Evolutionary conservation across 345 rosid genomes (phyloP), one percentile per base, ranked within the genome.

Genomic region (Anastatica hierochuntica): DNA sequence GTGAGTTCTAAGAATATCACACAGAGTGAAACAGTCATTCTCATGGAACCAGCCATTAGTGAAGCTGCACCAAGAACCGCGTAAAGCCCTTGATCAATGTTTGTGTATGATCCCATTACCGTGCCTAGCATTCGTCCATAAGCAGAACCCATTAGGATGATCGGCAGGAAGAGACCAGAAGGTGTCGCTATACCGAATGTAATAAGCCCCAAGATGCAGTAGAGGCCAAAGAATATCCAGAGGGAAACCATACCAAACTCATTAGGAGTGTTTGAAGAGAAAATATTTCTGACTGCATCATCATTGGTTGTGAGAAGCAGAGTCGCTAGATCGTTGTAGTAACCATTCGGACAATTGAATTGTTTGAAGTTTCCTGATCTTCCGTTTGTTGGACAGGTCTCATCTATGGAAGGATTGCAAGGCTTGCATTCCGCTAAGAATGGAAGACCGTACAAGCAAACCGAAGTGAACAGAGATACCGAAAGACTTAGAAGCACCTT

Each of bases 31-130:
- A 90, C 98, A 0, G 98, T 90, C 98, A 86, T 90, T 65, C 98
- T 84, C 98, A 90, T 90, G 0, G 98, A 84, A 2, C 98, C 98
- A 46, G 87, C 82, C 94, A 90, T 84, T n/a, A 90, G 82, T 16
- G 96, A 81, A 43, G 96, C 98, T 45, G 96, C 96, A 8, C 98
- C 98, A n/a, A 90, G 96, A 26, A 90, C 90, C 38, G 98, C 89
- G 11, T 72, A 85, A 26, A 90, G 83, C 45, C 96, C 98, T 43
- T 82, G 72, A 57, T 86, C 98, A 54, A 90, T 77, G n/a, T 77
- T 80, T 13, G 98, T 77, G 53, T 82, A 76, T 4, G 90, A 67
- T 57, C 85, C 79, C 94, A 90, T 79, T 29, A 66, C 72, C 13
- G 72, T 52, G 2, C 95, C 96, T 16, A 90, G 84, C 59, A 90